Evolutionary conservation across 805 yeast genomes (phyloP).

Genomic region (Candida vartiovaarae): DNA sequence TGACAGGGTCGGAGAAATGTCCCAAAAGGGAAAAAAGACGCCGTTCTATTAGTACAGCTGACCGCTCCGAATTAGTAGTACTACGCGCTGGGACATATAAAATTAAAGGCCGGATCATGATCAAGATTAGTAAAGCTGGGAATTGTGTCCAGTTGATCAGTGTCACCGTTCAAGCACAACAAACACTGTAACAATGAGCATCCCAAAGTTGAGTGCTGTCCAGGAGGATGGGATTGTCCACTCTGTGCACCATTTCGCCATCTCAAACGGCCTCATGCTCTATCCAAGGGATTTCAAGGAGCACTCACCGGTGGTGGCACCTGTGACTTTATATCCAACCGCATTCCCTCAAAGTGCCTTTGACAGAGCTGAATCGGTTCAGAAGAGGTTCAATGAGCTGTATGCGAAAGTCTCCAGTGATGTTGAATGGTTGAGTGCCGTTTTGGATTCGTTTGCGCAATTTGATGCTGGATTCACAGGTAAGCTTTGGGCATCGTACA

Average conservation of each 20-base stretch:
- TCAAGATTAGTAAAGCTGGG: too few relatives aligned
- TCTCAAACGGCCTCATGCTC: slow-evolving; percentile 78
- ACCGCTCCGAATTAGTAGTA: too few relatives aligned
- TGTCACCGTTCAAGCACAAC: background rate
- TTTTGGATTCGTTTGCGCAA: slow-evolving; percentile 45
- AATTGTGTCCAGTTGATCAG: too few relatives aligned
- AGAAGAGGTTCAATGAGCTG: slow-evolving; percentile 60
- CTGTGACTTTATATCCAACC: slow-evolving; percentile 86
- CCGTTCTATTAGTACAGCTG: too few relatives aligned
- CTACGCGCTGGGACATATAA: too few relatives aligned
- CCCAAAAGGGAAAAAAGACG: too few relatives aligned
- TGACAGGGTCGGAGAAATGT: too few relatives aligned
- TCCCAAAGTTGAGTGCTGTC: slow-evolving; percentile 21
- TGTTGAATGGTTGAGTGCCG: slow-evolving; percentile 54
- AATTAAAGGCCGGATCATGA: too few relatives aligned
- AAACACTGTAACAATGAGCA: slow-evolving; percentile 5
- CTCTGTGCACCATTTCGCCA: slow-evolving; percentile 63
- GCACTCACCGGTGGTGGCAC: slow-evolving; percentile 55
- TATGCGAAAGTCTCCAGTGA: slow-evolving; percentile 61
- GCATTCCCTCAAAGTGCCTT: slow-evolving; percentile 72
- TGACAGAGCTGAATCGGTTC: slow-evolving; percentile 58
- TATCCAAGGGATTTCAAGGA: slow-evolving; percentile 52
- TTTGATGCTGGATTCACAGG: slow-evolving; percentile 80
- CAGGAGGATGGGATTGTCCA: slow-evolving; percentile 30
- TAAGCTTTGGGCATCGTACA: slow-evolving; percentile 56